Evolutionary conservation across 768 basidiomycete genomes (phyloP).

Genomic region (Cubamyces sp.): DNA sequence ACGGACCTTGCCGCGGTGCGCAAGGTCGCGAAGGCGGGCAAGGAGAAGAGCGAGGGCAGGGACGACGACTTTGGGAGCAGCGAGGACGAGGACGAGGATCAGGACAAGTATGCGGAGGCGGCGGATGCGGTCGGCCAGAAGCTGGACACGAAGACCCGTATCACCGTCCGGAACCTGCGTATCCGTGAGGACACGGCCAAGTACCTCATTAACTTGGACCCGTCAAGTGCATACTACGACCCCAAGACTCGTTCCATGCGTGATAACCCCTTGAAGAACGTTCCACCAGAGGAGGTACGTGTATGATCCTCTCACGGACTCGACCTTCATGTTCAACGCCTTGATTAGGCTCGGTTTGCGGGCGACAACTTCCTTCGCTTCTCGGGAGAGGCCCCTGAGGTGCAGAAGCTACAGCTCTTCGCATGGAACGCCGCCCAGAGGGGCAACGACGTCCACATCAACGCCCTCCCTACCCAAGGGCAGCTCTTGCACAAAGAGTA

Average conservation of each 20-base stretch:
- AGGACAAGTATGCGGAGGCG: slow-evolving; percentile 97
- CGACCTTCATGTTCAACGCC: slow-evolving; percentile 9
- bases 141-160: slow-evolving; percentile 95
- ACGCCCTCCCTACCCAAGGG: slow-evolving; percentile 96
- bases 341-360: slow-evolving; percentile 76
- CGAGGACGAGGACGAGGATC: slow-evolving; percentile 94
- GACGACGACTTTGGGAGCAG: slow-evolving; percentile 97
- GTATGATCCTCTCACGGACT: slow-evolving; percentile 5
- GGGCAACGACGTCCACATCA: slow-evolving; percentile 94
- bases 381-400: slow-evolving; percentile 91
- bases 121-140: slow-evolving; percentile 99
- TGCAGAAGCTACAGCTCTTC: slow-evolving; percentile 92
- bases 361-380: slow-evolving; percentile 95
- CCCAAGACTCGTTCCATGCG: slow-evolving; percentile 99
- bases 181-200: slow-evolving; percentile 99
- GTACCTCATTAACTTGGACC: slow-evolving; percentile 95
- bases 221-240: slow-evolving; percentile 96
- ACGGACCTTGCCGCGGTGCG: slow-evolving; percentile 89
- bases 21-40: slow-evolving; percentile 93
- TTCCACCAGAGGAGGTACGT: slow-evolving; percentile 87
- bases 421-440: slow-evolving; percentile 95
- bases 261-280: slow-evolving; percentile 83
- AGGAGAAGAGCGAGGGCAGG: slow-evolving; percentile 65
- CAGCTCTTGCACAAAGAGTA: slow-evolving; percentile 91
- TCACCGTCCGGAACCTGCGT: slow-evolving; percentile 96